Percentiles rank a stretch among this genome's conserved stretches.
These are phyloP conservation scores for Penicillium crustosum DNA, from an alignment of 2,329 filamentous ascomycete species.

Conservation along the genomic window DNA sequence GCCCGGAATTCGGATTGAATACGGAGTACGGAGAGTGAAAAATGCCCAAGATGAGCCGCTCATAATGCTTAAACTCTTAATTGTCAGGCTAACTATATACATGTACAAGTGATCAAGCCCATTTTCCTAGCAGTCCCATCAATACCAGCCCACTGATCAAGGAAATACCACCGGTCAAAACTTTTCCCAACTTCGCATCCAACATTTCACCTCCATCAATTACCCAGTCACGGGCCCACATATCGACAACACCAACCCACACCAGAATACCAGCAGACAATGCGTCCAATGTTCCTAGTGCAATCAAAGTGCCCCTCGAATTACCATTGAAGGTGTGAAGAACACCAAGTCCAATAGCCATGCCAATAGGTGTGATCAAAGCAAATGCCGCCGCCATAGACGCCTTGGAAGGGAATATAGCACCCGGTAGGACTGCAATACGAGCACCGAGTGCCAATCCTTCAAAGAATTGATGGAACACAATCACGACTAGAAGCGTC, in stretches of 20 bases:
- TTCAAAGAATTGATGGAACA: slow-evolving; percentile 79
- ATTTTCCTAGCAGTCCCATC: slow-evolving; percentile 74
- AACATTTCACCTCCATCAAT: slow-evolving; percentile 58
- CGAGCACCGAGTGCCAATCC: slow-evolving; percentile 71
- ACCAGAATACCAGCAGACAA: slow-evolving; percentile 72
- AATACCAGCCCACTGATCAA: slow-evolving; percentile 63
- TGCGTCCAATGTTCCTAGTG: slow-evolving; percentile 72
- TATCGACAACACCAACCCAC: slow-evolving; percentile 79
- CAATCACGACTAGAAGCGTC: slow-evolving; percentile 61
- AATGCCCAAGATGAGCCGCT: neutral
- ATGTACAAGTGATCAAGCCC: slow-evolving; percentile 53
- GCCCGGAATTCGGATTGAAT: neutral
- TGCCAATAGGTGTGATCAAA: slow-evolving; percentile 72
- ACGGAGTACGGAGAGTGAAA: neutral
- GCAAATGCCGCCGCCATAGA: slow-evolving; percentile 65
- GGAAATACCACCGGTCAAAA: slow-evolving; percentile 52
- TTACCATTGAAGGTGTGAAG: slow-evolving; percentile 72
- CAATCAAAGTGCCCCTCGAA: slow-evolving; percentile 65
- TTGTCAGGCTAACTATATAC: neutral
- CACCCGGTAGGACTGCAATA: slow-evolving; percentile 58
- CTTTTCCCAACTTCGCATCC: slow-evolving; percentile 51
- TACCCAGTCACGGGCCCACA: slow-evolving; percentile 76
- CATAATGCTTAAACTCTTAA: neutral
- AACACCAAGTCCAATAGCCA: slow-evolving; percentile 76
- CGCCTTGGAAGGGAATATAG: slow-evolving; percentile 47